A percentile compares a stretch with the other conserved stretches of the same genome.
Evolutionary conservation across 1,139 yeast genomes (phyloP).

Genomic region (Yamadazyma diospyri): DNA sequence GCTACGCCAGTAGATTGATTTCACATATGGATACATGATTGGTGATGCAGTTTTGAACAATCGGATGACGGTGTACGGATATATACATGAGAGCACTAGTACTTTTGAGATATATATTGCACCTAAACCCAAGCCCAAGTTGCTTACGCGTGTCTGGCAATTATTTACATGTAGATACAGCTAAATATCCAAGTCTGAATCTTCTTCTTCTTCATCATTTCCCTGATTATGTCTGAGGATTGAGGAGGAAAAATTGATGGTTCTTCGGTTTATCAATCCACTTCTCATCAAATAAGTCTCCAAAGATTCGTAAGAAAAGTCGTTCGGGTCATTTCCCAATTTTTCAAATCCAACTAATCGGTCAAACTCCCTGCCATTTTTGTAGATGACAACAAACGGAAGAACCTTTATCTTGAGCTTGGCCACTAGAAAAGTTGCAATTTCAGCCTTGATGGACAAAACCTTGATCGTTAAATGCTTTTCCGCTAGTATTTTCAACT

Average conservation of each 20-base stretch:
- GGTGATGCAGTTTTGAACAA: conserved; percentile 16
- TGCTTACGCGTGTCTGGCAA: no score
- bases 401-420: conserved; percentile 61
- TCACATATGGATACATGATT: conserved; percentile 10
- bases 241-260: conserved; percentile 25
- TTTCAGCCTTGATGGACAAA: conserved; percentile 55
- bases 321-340: conserved; percentile 38
- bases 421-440: conserved; percentile 69
- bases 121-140: no score
- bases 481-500: conserved; percentile 41
- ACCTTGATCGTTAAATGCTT: conserved; percentile 57
- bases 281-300: conserved; percentile 39
- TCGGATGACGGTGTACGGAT: conserved; percentile 10
- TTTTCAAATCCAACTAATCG: conserved; percentile 68
- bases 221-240: background rate
- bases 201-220: conserved; percentile 22
- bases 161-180: conserved; percentile 6
- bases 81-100: conserved; percentile 8
- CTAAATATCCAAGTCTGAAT: conserved; percentile 38
- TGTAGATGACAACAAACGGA: conserved; percentile 68
- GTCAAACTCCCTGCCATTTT: conserved; percentile 53
- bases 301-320: conserved; percentile 35
- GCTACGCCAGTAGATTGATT: background rate
- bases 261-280: conserved; percentile 30
- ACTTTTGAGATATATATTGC: no score